Conservation (phyloP, 768 basidiomycete genomes). For the Wakefieldia striispora region DNA sequence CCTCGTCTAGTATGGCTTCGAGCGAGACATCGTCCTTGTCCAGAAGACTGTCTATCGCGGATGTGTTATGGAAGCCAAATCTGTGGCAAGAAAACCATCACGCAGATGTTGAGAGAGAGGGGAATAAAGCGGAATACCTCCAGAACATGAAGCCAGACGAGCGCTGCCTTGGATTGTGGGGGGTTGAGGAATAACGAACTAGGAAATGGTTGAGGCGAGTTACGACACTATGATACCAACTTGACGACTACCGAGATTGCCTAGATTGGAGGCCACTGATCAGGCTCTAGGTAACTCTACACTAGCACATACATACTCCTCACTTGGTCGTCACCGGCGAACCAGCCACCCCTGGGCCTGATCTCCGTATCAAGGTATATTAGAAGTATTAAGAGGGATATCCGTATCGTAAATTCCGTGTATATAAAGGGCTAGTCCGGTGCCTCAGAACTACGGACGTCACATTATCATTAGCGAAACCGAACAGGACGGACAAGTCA, state of each 20-base stretch:
- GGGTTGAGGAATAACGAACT: slow-evolving; percentile 6
- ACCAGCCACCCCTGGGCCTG: neutral
- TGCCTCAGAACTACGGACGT: slow-evolving; percentile 26
- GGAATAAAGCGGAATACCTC: slow-evolving; percentile 36
- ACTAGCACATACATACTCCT: too few species aligned
- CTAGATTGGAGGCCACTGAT: slow-evolving; percentile 25
- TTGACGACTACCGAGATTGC: slow-evolving; percentile 17
- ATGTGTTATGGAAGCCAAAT: slow-evolving; percentile 90
- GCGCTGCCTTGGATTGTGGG: slow-evolving; percentile 12
- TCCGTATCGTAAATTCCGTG: slow-evolving; percentile 25
- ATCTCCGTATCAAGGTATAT: slow-evolving; percentile 22
- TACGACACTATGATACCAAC: slow-evolving; percentile 14
- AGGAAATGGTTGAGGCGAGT: slow-evolving; percentile 16
- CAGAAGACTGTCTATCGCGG: slow-evolving; percentile 84
- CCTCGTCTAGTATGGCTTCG: slow-evolving; percentile 90
- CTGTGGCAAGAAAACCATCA: slow-evolving; percentile 36
- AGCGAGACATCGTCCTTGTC: slow-evolving; percentile 88
- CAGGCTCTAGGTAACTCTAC: neutral
- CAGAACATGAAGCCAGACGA: slow-evolving; percentile 42
- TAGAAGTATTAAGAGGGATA: slow-evolving; percentile 25
- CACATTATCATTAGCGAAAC: neutral
- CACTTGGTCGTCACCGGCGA: neutral
- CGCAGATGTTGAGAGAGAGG: neutral
- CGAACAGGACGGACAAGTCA: neutral
- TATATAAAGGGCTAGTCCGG: slow-evolving; percentile 15